Base-by-base conservation (phyloP, 331 rosid species). In the Malus hybrid region DNA sequence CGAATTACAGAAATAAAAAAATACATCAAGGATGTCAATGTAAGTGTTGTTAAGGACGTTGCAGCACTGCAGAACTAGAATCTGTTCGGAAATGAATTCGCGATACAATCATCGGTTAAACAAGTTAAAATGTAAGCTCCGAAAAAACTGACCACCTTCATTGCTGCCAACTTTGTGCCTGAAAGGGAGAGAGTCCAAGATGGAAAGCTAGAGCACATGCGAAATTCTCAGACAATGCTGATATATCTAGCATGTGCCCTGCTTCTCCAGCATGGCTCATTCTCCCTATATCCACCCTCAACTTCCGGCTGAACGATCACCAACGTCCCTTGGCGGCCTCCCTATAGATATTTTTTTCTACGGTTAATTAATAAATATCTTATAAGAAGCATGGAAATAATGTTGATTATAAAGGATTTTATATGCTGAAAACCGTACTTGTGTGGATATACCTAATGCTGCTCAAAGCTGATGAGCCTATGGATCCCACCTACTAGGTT, bases 211-310 rank as follows among this genome's bases (percentile, higher is more conserved):
- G 85, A 63, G 90, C 89, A 88, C 90, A 88, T 60, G 82, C 82
- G 14, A 72, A 82, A 62, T 57, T 84, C 84, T 77, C 70, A 53
- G 72, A 75, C 34, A n/a, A 64, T 18, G 29, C 85, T 22, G 76
- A 58, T 53, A 58, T 33, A 65, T 74, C 80, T 72, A 84, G 93
- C 96, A 89, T 78, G 96, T 92, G 84, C 88, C 93, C 95, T 93
- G 98, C 91, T 87, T 93, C 93, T 93, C 95, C 95, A 87, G 73
- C 93, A 42, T 79, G 91, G 84, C 77, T 84, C 71, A 48, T 88
- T 85, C 79, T 85, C 66, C 79, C 74, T 29, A 15, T 33, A 30
- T 7, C 56, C 73, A 22, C 79, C 80, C 62, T 16, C 7, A 52
- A 52, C 57, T 52, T 52, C 57, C 20, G 4, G 57, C 57, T 6